Conservation (phyloP, 805 yeast species). For the Schizosaccharomyces lindneri region DNA sequence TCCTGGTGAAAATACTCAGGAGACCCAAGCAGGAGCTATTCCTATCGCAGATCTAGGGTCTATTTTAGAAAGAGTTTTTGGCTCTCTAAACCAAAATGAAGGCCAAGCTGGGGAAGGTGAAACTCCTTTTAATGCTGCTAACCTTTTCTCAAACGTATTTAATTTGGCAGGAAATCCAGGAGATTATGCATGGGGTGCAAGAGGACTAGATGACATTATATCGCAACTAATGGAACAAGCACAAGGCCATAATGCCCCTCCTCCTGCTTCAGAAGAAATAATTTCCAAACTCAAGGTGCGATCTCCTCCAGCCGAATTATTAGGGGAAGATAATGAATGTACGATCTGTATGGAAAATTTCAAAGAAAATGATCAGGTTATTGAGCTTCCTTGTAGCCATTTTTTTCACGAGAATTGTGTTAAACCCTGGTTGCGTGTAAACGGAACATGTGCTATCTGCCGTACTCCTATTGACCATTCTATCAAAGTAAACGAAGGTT, state of each 20-base stretch:
- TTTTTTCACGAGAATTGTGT: slow-evolving; percentile 1
- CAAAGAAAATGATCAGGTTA: background rate
- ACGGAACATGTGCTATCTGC: slow-evolving; percentile 1
- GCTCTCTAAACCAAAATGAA: background rate
- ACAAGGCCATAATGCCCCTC: slow-evolving; percentile 4
- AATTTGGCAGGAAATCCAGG: slow-evolving; percentile 1
- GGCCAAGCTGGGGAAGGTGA: background rate
- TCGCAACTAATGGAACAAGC: slow-evolving; percentile 9
- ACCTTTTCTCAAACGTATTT: background rate
- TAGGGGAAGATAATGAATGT: background rate
- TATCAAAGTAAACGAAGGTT: background rate
- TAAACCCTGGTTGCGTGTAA: background rate
- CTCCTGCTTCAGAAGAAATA: slow-evolving; percentile 6
- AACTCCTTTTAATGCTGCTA: background rate
- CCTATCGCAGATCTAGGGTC: background rate
- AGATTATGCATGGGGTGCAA: slow-evolving; percentile 8
- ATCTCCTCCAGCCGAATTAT: background rate
- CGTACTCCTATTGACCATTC: background rate
- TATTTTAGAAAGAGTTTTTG: background rate
- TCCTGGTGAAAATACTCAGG: background rate
- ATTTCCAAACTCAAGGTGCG: background rate
- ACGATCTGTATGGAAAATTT: background rate
- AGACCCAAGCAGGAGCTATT: background rate
- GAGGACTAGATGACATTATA: slow-evolving; percentile 8
- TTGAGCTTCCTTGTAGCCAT: slow-evolving; percentile 1